phyloP scores from a whole-genome alignment of 192 early-diverging fungal species.

The Phlyctochytrium planicorne region DNA sequence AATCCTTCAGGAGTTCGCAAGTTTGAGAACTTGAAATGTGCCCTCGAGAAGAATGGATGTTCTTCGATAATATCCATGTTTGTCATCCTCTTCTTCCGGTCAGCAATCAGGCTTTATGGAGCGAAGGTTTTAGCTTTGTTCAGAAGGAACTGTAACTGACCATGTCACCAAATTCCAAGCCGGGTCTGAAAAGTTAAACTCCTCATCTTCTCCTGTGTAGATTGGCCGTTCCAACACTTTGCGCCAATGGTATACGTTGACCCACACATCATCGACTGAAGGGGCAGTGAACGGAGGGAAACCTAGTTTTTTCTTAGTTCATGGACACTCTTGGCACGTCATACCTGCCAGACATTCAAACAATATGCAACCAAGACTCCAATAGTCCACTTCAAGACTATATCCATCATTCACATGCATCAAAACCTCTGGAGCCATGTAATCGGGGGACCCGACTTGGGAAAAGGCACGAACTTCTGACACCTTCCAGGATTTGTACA shows the following conservation, averaged over 20 bases:
- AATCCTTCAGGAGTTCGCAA: conserved; percentile 11
- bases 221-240: conserved; percentile 75
- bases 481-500: conserved; percentile 41
- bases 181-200: conserved; percentile 71
- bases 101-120: conserved; percentile 25
- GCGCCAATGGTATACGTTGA: conserved; percentile 73
- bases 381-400: conserved; percentile 71
- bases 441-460: conserved; percentile 87
- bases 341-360: conserved; percentile 72
- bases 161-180: conserved; percentile 76
- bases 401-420: conserved; percentile 54
- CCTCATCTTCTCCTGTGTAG: conserved; percentile 73
- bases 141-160: conserved; percentile 16
- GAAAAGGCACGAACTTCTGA: conserved; percentile 67
- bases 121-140: no score
- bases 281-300: conserved; percentile 74
- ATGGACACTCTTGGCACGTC: conserved; percentile 16
- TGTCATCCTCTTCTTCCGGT: conserved; percentile 21
- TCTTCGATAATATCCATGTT: conserved; percentile 14
- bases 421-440: conserved; percentile 92
- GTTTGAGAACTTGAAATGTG: conserved; percentile 19
- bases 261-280: conserved; percentile 73
- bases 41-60: conserved; percentile 51
- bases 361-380: conserved; percentile 74
- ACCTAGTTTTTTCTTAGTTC: conserved; percentile 44